A percentile compares a stretch with the other conserved stretches of the same genome.
Conservation (phyloP, 179 eudicot genomes). For the Drosera spatulata region DNA sequence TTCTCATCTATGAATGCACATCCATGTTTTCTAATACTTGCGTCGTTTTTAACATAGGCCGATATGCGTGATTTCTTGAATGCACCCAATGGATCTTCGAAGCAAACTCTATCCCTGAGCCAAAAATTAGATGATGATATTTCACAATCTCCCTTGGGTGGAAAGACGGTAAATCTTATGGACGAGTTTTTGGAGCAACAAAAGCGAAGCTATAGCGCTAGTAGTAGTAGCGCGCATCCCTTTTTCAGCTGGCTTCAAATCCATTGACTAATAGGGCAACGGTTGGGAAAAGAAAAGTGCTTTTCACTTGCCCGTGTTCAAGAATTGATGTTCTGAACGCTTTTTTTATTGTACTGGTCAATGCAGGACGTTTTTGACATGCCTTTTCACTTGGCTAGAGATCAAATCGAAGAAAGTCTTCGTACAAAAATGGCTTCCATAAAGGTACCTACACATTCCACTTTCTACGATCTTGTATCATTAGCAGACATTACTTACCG, state of each 20-base stretch:
- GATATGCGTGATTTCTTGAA: conserved; percentile 98
- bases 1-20: no score
- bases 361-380: conserved; percentile 95
- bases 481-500: not conserved
- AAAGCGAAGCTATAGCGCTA: no score
- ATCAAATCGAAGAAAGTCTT: conserved; percentile 95
- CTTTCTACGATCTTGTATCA: not conserved
- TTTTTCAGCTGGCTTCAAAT: no score
- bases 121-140: conserved; percentile 50
- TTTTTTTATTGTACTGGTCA: not conserved
- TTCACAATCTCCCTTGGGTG: conserved; percentile 88
- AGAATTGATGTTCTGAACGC: no score
- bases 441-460: conserved; percentile 37
- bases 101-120: conserved; percentile 40
- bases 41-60: conserved; percentile 34
- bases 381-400: conserved; percentile 96
- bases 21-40: no score
- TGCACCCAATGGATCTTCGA: conserved; percentile 82
- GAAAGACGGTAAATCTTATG: conserved; percentile 62
- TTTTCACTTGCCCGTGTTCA: no score
- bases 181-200: no score
- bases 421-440: conserved; percentile 85
- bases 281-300: no score
- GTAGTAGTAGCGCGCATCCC: no score
- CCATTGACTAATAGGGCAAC: no score